Percentiles rank a stretch among this genome's conserved stretches.
phyloP scores from a whole-genome alignment of 2,329 filamentous ascomycete species.

The Monilinia fructicola region DNA sequence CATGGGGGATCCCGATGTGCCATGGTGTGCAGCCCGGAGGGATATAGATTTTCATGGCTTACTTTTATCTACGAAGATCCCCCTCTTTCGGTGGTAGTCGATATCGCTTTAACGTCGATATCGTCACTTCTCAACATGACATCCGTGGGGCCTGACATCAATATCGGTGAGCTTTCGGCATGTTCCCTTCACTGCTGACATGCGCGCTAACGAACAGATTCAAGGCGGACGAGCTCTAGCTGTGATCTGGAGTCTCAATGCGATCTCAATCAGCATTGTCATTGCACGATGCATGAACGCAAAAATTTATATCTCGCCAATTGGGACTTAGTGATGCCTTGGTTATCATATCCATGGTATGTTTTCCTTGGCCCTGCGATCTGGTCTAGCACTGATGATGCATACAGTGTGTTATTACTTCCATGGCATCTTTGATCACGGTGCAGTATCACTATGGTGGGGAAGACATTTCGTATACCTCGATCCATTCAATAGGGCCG shows the following conservation, averaged over 20 bases:
- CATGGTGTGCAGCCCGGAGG: no score
- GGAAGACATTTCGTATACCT: constrained; percentile 30
- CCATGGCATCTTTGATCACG: constrained; percentile 21
- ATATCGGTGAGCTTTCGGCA: neutral
- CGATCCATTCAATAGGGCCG: constrained; percentile 13
- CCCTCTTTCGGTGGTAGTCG: neutral
- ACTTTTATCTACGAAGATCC: neutral
- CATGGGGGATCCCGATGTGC: neutral
- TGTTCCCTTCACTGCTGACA: neutral
- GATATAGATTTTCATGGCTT: neutral
- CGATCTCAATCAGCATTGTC: constrained; percentile 26
- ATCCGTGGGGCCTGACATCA: constrained; percentile 14
- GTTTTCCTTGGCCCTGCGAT: neutral
- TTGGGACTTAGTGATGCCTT: constrained; percentile 28
- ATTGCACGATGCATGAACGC: constrained; percentile 27
- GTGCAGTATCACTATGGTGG: constrained; percentile 29
- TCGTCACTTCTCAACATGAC: neutral
- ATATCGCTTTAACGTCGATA: neutral
- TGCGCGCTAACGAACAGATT: neutral
- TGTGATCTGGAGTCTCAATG: constrained; percentile 25
- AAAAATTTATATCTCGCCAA: constrained; percentile 22
- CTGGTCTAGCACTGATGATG: neutral
- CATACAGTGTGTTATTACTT: constrained; percentile 10
- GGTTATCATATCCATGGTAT: constrained; percentile 25
- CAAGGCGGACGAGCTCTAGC: constrained; percentile 16